Evolutionary conservation across 2,329 filamentous ascomycete species (phyloP).

Genomic region (Rutstroemia sp.): DNA sequence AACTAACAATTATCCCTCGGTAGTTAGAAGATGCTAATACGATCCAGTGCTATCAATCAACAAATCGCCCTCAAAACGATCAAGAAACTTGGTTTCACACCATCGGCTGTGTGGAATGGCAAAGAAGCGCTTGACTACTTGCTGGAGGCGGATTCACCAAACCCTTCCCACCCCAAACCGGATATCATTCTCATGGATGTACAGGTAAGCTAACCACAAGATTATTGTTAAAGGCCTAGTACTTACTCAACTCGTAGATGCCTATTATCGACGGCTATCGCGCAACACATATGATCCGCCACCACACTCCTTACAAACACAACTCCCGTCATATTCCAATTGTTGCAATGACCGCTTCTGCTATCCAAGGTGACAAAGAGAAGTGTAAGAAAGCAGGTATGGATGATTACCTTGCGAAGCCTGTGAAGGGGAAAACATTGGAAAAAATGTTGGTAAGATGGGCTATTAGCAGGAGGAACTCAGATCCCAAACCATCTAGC

Average conservation of each 20-base stretch:
- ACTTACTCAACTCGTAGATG: slow-evolving; percentile 36
- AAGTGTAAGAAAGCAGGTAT: slow-evolving; percentile 68
- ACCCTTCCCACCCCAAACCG: slow-evolving; percentile 36
- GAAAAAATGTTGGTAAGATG: slow-evolving; percentile 68
- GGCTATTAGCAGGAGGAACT: slow-evolving; percentile 42
- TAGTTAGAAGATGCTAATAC: neutral
- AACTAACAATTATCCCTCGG: neutral
- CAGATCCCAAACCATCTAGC: neutral
- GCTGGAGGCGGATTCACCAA: slow-evolving; percentile 38
- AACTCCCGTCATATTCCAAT: slow-evolving; percentile 60
- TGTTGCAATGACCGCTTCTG: slow-evolving; percentile 75
- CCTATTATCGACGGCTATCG: slow-evolving; percentile 71
- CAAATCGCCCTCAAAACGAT: slow-evolving; percentile 72
- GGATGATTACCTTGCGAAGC: slow-evolving; percentile 71
- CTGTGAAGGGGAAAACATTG: slow-evolving; percentile 59
- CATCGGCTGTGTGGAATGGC: slow-evolving; percentile 68
- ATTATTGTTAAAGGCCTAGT: no score
- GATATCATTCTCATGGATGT: slow-evolving; percentile 76
- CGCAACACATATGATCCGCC: slow-evolving; percentile 65
- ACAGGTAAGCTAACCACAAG: slow-evolving; percentile 32
- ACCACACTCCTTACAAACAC: slow-evolving; percentile 56
- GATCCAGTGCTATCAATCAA: slow-evolving; percentile 54
- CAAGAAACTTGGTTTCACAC: slow-evolving; percentile 63
- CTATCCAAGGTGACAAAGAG: slow-evolving; percentile 68
- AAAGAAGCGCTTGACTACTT: slow-evolving; percentile 73